phyloP scores from a whole-genome alignment of 441 rosid species.

The Gossypium lobatum region DNA sequence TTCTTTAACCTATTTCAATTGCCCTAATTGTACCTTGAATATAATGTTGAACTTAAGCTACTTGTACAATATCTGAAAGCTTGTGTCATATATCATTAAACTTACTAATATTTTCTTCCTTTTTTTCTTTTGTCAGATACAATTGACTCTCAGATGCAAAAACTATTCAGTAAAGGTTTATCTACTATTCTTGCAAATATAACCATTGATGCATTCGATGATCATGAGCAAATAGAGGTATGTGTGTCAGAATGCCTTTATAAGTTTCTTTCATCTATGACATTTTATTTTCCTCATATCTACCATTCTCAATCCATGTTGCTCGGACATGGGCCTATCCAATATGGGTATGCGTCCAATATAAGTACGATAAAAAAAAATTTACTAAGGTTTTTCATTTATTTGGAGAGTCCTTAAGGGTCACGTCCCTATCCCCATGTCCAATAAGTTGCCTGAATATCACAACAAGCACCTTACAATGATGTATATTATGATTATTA shows the following conservation, averaged over 20 bases:
- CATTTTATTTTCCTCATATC: not conserved
- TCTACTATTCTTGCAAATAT: constrained; percentile 60
- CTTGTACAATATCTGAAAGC: not conserved
- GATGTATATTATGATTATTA: not conserved
- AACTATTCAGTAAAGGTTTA: constrained; percentile 44
- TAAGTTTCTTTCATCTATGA: not conserved
- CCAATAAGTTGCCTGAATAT: not conserved
- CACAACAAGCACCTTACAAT: not conserved
- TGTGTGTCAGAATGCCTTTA: not conserved
- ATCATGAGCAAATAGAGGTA: constrained; percentile 75
- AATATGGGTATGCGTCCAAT: not conserved
- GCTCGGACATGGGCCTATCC: not conserved
- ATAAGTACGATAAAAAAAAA: not conserved
- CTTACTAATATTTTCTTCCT: not conserved
- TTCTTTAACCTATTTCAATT: no score
- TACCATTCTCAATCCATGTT: not conserved
- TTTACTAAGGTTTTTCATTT: no score
- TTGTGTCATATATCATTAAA: not conserved
- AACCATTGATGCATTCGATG: constrained; percentile 44
- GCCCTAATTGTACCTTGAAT: no score
- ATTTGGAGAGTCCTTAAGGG: no score
- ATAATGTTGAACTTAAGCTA: no score
- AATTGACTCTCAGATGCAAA: constrained; percentile 50
- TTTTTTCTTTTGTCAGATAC: constrained; percentile 45
- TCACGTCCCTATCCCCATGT: not conserved